Evolutionary conservation across 176 grass and related monocot species (phyloP), one percentile per base, ranked within the genome.

Genomic region (Alloteropsis semialata): DNA sequence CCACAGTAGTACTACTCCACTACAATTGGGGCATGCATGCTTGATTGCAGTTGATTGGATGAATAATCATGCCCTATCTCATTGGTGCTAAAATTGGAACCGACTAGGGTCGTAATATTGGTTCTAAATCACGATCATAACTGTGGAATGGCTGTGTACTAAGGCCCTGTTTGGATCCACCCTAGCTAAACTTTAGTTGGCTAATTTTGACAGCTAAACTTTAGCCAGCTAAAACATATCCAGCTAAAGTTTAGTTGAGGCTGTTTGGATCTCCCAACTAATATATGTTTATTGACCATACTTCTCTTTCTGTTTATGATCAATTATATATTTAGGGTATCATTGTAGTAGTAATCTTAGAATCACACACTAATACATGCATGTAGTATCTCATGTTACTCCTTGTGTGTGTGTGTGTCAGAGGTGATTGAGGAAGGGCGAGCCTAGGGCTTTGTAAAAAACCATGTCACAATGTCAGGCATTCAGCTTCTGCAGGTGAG

Each of bases 401-500:
- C 25, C 38, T 36, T 59, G 32, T 22, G 28, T 43, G 87, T 61
- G 75, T 75, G n/a, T 51, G 33, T 85, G 82, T 63, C 60, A 84
- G 76, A 61, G 16, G 63, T 15, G 69, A 72, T 71, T 8, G 54
- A 72, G 66, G 48, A 81, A 46, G 62, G 53, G 34, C 13, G 46
- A 64, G 17, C 72, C 12, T 78, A 55, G 73, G 39, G 28, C 9
- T 46, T 78, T 67, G 83, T 54, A 32, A 85, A 74, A 76, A 56
- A 81, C 22, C 54, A 77, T 82, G 55, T 66, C 72, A 81, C 22
- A 43, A 77, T 82, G 55, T 66, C 72, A 82, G 46, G 39, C n/a
- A 85, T 85, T 70, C 82, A 70, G 44, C 63, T 58, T 86, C 78
- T 78, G 57, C 78, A 82, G 66, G 32, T 81, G 61, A 73, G 28